Evolutionary conservation across 257 asterid species (phyloP), one percentile per base, ranked within the genome.

Genomic region (Lycium barbarum): DNA sequence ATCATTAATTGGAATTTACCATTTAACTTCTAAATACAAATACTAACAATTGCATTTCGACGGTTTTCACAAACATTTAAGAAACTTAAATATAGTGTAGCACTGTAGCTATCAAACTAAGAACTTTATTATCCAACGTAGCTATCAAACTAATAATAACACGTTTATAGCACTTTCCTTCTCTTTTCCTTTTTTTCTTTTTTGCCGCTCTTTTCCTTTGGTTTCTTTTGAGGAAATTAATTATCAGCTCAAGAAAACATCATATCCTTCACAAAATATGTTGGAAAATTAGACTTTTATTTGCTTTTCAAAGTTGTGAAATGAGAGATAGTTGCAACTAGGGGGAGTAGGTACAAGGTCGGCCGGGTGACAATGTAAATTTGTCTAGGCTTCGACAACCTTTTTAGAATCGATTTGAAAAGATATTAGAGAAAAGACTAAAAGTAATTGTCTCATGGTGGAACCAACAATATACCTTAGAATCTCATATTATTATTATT

Each of bases 351-450:
- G 47, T 67, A 65, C 12, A 72, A 47, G 40, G 81, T 73, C 43
- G 81, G 20, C 81, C 43, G 20, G 22, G 43, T 51, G 81, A 73
- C 81, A 22, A 11, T 1, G 5, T 73, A 20, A 73, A 73, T 8
- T 73, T 49, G 13, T 47, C 81, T 3, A 22, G 38, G 26, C 47
- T 26, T 74, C 5, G 61, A 47, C 61, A 47, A 2, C 61, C 81
- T 74, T 74, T 74, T 74, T 47, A 13, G 38, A 74, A 74, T 47
- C n/a, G 6, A 20, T 49, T 74, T 74, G 43, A 68, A 68, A 68
- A 68, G 20, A 57, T 57, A 57, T 57, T 18, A 57, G 20, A 57
- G 6, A 55, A 12, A 1, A 6, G 5, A 14, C 15, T 15, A 17
- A 55, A 55, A 14, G 61, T 55, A 57, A n/a, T 59, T 76, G 63